A percentile compares a stretch with the other conserved stretches of the same genome.
These are phyloP conservation scores for Spinellus fusiger DNA, from an alignment of 192 early-diverging fungal genomes.

Conservation along the genomic window DNA sequence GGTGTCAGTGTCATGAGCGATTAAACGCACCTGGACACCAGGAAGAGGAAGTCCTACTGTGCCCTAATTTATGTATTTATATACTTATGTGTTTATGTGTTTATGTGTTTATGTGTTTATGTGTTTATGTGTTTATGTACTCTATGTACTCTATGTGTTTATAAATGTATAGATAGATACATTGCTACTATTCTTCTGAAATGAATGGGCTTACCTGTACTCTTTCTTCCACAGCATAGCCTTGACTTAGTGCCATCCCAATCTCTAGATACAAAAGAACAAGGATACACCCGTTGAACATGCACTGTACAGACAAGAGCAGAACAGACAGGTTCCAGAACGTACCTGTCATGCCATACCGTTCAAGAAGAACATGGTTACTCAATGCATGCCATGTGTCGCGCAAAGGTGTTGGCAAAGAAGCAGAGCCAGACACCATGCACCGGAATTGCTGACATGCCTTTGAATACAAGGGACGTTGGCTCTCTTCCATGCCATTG, in stretches of 20 bases:
- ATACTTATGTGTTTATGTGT: no score
- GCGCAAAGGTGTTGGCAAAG: slow-evolving; percentile 68
- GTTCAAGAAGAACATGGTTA: slow-evolving; percentile 71
- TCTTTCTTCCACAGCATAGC: slow-evolving; percentile 33
- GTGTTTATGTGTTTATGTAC: no score
- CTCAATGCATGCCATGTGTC: slow-evolving; percentile 63
- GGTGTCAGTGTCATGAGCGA: slow-evolving; percentile 38
- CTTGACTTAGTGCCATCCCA: slow-evolving; percentile 81
- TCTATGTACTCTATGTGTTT: no score
- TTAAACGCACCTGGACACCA: slow-evolving; percentile 54
- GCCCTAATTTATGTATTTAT: slow-evolving; percentile 33
- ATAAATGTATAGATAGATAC: no score
- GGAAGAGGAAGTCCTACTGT: slow-evolving; percentile 75
- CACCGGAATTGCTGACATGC: slow-evolving; percentile 64
- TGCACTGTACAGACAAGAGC: not conserved
- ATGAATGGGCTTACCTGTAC: slow-evolving; percentile 5
- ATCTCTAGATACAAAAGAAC: slow-evolving; percentile 44
- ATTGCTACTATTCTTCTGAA: not conserved
- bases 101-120: no score
- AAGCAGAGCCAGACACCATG: slow-evolving; percentile 73
- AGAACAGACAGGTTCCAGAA: no score
- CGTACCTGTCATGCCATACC: slow-evolving; percentile 75
- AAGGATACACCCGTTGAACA: not conserved
- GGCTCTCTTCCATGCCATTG: slow-evolving; percentile 33
- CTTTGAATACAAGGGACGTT: slow-evolving; percentile 34